Conservation (phyloP, 2,329 filamentous ascomycete species). For the Conoideocrella luteorostrata region DNA sequence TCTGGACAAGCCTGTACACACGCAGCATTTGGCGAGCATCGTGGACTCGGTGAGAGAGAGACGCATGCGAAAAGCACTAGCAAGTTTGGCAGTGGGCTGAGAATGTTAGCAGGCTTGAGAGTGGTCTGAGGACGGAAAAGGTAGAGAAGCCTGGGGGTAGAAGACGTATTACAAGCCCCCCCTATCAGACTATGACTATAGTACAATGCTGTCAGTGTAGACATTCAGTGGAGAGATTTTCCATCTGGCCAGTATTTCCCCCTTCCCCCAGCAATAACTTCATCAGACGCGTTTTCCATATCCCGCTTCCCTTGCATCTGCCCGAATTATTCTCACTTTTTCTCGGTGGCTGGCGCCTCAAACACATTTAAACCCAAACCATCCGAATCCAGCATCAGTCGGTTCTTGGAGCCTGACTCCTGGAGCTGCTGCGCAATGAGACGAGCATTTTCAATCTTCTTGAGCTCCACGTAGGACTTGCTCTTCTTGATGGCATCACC, state of each 20-base stretch:
- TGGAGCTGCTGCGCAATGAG: constrained; percentile 83
- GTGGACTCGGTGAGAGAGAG: no score
- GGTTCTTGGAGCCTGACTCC: constrained; percentile 81
- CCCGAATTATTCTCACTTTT: neutral
- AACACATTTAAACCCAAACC: constrained; percentile 88
- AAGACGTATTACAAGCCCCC: neutral
- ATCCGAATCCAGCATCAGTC: constrained; percentile 85
- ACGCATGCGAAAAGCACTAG: no score
- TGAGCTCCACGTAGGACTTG: constrained; percentile 91
- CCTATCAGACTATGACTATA: constrained; percentile 1
- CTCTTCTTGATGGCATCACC: constrained; percentile 99
- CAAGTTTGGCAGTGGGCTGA: no score
- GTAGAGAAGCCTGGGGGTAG: no score
- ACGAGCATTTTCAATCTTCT: constrained; percentile 95
- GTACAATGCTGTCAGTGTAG: constrained; percentile 6
- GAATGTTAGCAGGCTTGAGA: no score
- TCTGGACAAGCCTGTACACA: no score
- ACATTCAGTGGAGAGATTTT: constrained; percentile 6
- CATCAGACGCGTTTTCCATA: no score
- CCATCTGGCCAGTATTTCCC: neutral
- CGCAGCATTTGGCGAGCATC: no score
- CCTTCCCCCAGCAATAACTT: neutral
- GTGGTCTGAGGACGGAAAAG: no score
- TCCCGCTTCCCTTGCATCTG: neutral
- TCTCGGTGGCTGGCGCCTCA: constrained; percentile 43